Conservation (phyloP, 139 green algal species). For the Chlorella sp. region DNA sequence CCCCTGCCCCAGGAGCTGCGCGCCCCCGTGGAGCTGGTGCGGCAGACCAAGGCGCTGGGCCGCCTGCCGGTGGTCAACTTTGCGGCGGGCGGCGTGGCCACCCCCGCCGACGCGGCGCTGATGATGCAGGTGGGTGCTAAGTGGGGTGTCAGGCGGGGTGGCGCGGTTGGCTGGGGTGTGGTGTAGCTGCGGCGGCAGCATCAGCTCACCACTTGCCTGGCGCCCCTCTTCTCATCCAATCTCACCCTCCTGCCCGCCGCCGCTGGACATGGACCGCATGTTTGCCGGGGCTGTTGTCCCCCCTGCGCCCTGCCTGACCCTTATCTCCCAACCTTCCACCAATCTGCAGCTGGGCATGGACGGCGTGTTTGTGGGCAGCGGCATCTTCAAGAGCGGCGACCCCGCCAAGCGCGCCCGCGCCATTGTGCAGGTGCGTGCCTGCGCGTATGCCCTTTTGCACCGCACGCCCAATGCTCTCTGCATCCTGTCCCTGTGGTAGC, state of each 20-base stretch:
- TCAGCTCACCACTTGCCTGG: no score
- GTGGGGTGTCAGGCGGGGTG: no score
- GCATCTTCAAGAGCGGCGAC: constrained; percentile 99
- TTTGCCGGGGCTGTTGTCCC: no score
- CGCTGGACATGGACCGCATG: no score
- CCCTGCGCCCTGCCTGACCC: no score
- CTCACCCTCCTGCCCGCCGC: no score
- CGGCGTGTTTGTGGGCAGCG: constrained; percentile 98
- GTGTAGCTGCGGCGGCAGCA: no score
- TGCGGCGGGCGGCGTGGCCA: constrained; percentile 98
- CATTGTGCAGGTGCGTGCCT: constrained; percentile 91
- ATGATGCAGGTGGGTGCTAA: constrained; percentile 84
- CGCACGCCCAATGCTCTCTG: no score
- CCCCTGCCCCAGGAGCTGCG: constrained; percentile 82
- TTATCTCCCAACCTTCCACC: constrained; percentile 16
- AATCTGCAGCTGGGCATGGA: constrained; percentile 92
- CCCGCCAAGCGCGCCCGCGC: constrained; percentile 91
- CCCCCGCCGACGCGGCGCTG: constrained; percentile 98
- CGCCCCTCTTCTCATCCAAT: no score
- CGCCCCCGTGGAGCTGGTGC: constrained; percentile 94
- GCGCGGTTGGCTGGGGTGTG: no score
- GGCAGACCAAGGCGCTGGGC: constrained; percentile 83
- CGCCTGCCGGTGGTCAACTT: constrained; percentile 99
- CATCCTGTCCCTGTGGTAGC: no score
- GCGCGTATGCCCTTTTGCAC: no score